Base-by-base conservation (phyloP, 2,329 filamentous ascomycete species). In the Peltaster fructicola region DNA sequence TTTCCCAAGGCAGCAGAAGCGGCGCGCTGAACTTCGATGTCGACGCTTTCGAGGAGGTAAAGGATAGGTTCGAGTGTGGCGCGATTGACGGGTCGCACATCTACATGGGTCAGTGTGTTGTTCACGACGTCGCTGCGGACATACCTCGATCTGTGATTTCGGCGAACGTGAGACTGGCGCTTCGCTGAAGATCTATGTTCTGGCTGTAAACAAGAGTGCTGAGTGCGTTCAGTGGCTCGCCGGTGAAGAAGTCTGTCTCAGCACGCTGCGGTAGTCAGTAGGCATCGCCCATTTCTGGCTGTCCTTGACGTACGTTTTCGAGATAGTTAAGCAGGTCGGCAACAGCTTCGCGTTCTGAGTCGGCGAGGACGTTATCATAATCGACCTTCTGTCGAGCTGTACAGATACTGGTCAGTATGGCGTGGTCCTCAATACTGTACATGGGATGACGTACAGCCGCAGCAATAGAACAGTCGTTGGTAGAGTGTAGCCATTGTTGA, bases 171-270 rank as follows among this genome's bases (percentile, higher is more conserved):
- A 98, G 68, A 52, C 85, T 95, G 26, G 88, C 88, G 57, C 88
- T 95, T 38, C 88, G 70, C 58, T 98, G 88, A 26, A 98, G 65
- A 51, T 98, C 88, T 50, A 98, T 84, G 57, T 98, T 98, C 54
- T 95, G 84, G 30, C 88, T 98, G 52, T 92, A 98, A 30, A 98
- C 88, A 14, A 98, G 68, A 8, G 85, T 98, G 54, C 81, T 93
- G 29, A 98, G 61, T 22, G 88, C 85, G 54, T 78, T 77, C 30
- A 98, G 70, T 22, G 88, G 88, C 47, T 93, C 84, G 54, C 88
- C 88, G 17, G 79, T 75, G 57, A 98, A 98, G 68, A 98, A 98
- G 54, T 98, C 85, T 43, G 84, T 95, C 53, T 98, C 88, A 48
- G 74, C 77, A 48, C 88, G 76, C 88, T 93, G 51, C 32, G 17